Conservation (phyloP, 2,329 filamentous ascomycete genomes). For the Penicillium sp. region DNA sequence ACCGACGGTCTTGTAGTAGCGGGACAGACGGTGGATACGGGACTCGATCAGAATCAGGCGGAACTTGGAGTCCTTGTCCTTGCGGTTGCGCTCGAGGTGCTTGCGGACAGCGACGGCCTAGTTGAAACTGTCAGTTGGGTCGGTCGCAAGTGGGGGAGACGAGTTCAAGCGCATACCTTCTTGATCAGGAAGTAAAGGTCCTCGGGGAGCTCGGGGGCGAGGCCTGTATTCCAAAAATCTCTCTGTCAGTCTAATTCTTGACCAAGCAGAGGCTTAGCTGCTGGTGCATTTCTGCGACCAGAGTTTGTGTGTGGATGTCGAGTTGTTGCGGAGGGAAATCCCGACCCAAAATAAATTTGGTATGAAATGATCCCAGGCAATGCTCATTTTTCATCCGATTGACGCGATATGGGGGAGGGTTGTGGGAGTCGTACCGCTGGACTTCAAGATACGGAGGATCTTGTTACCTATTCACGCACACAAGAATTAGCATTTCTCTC, state of each 20-base stretch:
- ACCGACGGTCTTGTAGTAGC: slow-evolving; percentile 98
- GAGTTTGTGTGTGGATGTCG: slow-evolving; percentile 13
- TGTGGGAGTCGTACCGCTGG: slow-evolving; percentile 69
- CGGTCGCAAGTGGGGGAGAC: not conserved
- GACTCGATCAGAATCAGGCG: slow-evolving; percentile 99
- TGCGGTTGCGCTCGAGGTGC: slow-evolving; percentile 99
- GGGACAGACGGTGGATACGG: slow-evolving; percentile 98
- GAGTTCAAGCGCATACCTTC: slow-evolving; percentile 66
- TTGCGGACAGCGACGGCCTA: slow-evolving; percentile 98
- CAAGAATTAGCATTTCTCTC: slow-evolving; percentile 39
- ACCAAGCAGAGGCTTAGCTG: slow-evolving; percentile 80
- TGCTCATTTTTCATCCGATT: slow-evolving; percentile 26
- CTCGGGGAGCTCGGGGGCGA: slow-evolving; percentile 97
- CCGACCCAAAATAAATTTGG: slow-evolving; percentile 1
- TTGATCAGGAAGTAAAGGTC: slow-evolving; percentile 99
- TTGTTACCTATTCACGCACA: slow-evolving; percentile 74
- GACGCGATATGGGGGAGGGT: slow-evolving; percentile 19
- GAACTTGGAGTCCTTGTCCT: slow-evolving; percentile 99
- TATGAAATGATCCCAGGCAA: slow-evolving; percentile 8
- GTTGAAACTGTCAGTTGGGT: slow-evolving; percentile 5
- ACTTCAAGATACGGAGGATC: slow-evolving; percentile 99
- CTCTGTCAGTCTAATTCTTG: slow-evolving; percentile 77
- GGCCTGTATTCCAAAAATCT: slow-evolving; percentile 77
- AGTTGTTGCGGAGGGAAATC: slow-evolving; percentile 2
- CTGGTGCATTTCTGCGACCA: slow-evolving; percentile 32